phyloP scores from a whole-genome alignment of 495 filamentous ascomycete genomes.

The Trichoderma reesei region DNA sequence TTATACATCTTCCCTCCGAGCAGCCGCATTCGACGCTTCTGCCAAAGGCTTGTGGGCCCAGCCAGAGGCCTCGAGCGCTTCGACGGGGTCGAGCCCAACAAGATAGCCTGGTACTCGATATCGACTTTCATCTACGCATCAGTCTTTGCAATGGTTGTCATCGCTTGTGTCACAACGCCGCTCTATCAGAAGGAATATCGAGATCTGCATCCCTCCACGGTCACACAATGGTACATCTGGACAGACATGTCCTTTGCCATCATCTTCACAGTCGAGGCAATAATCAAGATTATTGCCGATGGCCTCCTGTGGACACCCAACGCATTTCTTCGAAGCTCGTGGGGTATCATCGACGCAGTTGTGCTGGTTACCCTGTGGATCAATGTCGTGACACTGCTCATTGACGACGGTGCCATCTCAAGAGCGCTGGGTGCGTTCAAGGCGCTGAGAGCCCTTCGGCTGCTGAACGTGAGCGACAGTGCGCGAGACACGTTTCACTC shows the following conservation, averaged over 20 bases:
- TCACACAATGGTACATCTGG: slow-evolving; percentile 85
- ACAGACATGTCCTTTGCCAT: slow-evolving; percentile 83
- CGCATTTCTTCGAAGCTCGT: slow-evolving; percentile 91
- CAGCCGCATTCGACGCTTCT: slow-evolving; percentile 68
- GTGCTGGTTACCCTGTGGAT: slow-evolving; percentile 95
- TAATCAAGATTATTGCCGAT: slow-evolving; percentile 92
- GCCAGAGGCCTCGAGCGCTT: slow-evolving; percentile 77
- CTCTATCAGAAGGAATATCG: slow-evolving; percentile 86
- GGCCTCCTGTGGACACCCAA: slow-evolving; percentile 97
- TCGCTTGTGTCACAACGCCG: slow-evolving; percentile 91
- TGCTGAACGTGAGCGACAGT: slow-evolving; percentile 94
- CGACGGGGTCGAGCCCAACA: slow-evolving; percentile 79
- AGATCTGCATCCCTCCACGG: slow-evolving; percentile 35
- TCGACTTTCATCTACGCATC: slow-evolving; percentile 88
- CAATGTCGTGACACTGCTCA: slow-evolving; percentile 75
- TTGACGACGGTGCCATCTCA: slow-evolving; percentile 68
- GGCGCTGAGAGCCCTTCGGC: slow-evolving; percentile 81
- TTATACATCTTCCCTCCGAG: slow-evolving; percentile 75
- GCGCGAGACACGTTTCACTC: slow-evolving; percentile 95
- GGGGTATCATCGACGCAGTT: slow-evolving; percentile 92
- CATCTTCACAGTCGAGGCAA: slow-evolving; percentile 77
- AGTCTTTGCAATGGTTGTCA: slow-evolving; percentile 92
- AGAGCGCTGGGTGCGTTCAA: slow-evolving; percentile 94
- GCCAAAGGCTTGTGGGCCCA: slow-evolving; percentile 85
- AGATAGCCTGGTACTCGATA: slow-evolving; percentile 82